phyloP scores from a whole-genome alignment of 2,329 filamentous ascomycete species.

The Dothistroma septosporum region DNA sequence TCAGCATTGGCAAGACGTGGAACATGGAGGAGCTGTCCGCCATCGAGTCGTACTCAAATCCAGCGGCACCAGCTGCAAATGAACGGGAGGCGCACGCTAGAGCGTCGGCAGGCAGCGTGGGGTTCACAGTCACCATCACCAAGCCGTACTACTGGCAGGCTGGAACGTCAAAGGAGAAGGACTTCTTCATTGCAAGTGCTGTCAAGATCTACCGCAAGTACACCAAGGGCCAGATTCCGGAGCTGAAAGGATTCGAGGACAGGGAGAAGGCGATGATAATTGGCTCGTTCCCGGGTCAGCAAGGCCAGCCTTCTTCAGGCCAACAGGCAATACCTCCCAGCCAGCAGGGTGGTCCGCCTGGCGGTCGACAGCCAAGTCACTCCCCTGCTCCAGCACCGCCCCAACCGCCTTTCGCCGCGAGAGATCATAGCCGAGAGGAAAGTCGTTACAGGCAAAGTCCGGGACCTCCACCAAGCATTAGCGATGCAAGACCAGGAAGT shows the following conservation, averaged over 20 bases:
- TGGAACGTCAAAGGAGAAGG: constrained; percentile 89
- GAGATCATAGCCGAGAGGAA: constrained; percentile 29
- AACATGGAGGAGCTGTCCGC: constrained; percentile 81
- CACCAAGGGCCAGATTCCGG: constrained; percentile 76
- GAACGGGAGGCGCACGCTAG: constrained; percentile 59
- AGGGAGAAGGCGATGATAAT: constrained; percentile 72
- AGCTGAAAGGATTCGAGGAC: constrained; percentile 76
- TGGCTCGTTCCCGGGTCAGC: constrained; percentile 39
- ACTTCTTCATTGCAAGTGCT: constrained; percentile 94
- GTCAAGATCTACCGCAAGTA: constrained; percentile 98
- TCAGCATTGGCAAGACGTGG: constrained; percentile 98
- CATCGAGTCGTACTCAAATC: constrained; percentile 73
- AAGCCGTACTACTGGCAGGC: constrained; percentile 99
- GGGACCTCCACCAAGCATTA: constrained; percentile 30
- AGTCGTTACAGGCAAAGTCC: constrained; percentile 30
- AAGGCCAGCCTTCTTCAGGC: constrained; percentile 13
- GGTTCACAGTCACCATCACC: constrained; percentile 81
- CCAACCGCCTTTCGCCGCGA: constrained; percentile 33
- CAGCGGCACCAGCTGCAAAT: constrained; percentile 43
- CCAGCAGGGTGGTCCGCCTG: neutral
- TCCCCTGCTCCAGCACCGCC: constrained; percentile 23
- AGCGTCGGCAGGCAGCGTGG: constrained; percentile 75
- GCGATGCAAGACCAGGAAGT: constrained; percentile 20
- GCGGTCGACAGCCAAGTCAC: constrained; percentile 10
- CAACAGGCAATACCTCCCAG: constrained; percentile 9